Base-by-base conservation (phyloP, 2,329 filamentous ascomycete species). In the Monosporascus sp. region DNA sequence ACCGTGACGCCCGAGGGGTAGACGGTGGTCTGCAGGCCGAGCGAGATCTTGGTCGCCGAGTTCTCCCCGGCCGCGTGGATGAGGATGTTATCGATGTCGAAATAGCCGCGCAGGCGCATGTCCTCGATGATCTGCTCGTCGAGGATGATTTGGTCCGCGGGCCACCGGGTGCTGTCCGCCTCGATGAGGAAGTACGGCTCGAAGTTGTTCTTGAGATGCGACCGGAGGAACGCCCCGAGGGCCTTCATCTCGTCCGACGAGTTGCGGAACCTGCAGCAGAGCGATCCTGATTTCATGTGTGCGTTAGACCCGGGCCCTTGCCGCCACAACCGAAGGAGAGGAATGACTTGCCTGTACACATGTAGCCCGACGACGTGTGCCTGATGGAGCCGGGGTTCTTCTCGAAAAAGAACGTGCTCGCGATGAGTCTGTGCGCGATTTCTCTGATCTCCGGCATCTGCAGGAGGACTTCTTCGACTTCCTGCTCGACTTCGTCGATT, bases 371-470 rank as follows among this genome's bases (percentile, higher is more conserved):
- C 17, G 54, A 31, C 8, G 50, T 60, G 49, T 65, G 64, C 53
- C 63, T 63, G 25, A 67, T 59, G 22, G 64, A 63, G 1, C 56
- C 50, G 6, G 56, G 50, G 9, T 68, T 65, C 52, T 63, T 67
- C 52, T 68, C 65, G 31, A 68, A 68, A 60, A 68, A 68, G 37
- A 68, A 68, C 0, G 63, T 61, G 60, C 66, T 68, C 8, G 65
- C 66, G 3, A 68, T 60, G 11, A 68, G 58, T 22, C 65, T 56
- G 50, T 68, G 66, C 20, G 63, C 66, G 7, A 61, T 61, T 49
- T 68, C 66, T 22, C 59, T 20, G 5, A 68, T 52, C 31, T 64
- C 60, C 5, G 57, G 58, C n/a, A 52, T 60, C 47, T 62, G 59
- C 37, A 58, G 58, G 37, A 68, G 47, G 15, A 63, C 55, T 20